phyloP scores from a whole-genome alignment of 2,329 filamentous ascomycete species.

The Neofusicoccum parvum region DNA sequence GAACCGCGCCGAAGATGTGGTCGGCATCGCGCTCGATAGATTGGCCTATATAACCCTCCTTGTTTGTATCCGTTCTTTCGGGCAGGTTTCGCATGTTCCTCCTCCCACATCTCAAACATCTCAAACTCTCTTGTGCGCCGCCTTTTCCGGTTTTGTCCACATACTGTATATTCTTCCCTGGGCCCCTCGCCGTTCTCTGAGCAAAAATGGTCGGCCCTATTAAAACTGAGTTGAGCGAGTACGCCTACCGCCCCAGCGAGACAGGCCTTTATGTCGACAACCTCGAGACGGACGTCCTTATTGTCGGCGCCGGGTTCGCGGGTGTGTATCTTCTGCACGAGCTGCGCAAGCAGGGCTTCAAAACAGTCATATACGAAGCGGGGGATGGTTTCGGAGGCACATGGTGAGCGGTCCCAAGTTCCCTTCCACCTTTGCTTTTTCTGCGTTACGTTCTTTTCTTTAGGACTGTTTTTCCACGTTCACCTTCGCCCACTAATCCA shows the following conservation, averaged over 20 bases:
- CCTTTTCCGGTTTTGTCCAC: not conserved
- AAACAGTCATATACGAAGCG: constrained; percentile 44
- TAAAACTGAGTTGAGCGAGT: constrained; percentile 17
- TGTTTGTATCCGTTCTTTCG: not conserved
- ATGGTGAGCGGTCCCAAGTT: constrained; percentile 27
- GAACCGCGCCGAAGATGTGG: not conserved
- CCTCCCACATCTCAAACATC: not conserved
- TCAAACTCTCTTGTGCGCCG: not conserved
- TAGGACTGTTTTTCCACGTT: too few relatives aligned
- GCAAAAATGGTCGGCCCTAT: constrained; percentile 12
- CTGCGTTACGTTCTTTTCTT: too few relatives aligned
- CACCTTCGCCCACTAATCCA: not conserved
- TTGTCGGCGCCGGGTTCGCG: constrained; percentile 46
- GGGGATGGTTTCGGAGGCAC: constrained; percentile 45
- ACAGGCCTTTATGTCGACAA: constrained; percentile 33
- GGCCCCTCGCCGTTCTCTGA: not conserved
- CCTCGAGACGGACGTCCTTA: constrained; percentile 40
- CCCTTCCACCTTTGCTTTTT: not conserved
- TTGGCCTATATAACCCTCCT: not conserved
- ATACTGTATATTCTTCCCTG: not conserved
- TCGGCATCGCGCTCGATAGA: not conserved
- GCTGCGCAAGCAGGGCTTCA: constrained; percentile 42
- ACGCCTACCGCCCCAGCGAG: constrained; percentile 2
- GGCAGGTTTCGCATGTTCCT: not conserved
- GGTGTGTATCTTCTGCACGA: constrained; percentile 47